Evolutionary conservation across 2,329 filamentous ascomycete genomes (phyloP), one percentile per base, ranked within the genome.

Genomic region (Sporothrix euskadiensis): DNA sequence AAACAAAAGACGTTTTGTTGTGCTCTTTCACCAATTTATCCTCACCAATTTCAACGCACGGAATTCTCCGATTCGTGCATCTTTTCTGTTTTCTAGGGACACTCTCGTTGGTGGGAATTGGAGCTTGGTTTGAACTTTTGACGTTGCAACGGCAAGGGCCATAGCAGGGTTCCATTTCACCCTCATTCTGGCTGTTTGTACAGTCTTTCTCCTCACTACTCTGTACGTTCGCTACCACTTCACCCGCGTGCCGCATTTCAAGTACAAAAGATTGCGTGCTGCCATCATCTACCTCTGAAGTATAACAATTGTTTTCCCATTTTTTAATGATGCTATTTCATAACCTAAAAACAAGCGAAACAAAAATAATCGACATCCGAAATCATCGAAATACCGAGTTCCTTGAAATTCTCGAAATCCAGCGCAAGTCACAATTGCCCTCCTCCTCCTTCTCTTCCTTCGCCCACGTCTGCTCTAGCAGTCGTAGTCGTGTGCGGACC

Each of bases 401-500:
- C 14, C 14, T 4, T 6, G 44, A 16, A 19, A 16, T 16, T 5
- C 44, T 16, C 44, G 14, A 49, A 44, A 44, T 44, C 41, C 41
- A 44, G 41, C 3, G 41, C 41, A 44, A 10, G 12, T 44, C 41
- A 44, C 41, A 9, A 44, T 44, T 44, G 12, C 6, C 41, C 9
- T 44, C 41, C 41, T 3, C 41, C 41, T 57, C 22, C 22, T 30
- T 4, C 4, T 16, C 26, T 4, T 16, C 54, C 9, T 32, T 26
- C 26, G 14, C 56, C 6, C 14, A 5, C 56, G n/a, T 35, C 59
- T 4, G 10, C 59, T 44, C 39, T 66, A 66, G n/a, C 39, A 26
- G 12, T 56, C 19, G 19, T 69, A 69, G 47, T 73, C 54, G 69
- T 77, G 75, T 54, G 71, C 76, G 0, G 76, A 72, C 39, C 74